Base-by-base conservation (phyloP, 2,329 filamentous ascomycete species). In the Emmonsiellopsis sp. region DNA sequence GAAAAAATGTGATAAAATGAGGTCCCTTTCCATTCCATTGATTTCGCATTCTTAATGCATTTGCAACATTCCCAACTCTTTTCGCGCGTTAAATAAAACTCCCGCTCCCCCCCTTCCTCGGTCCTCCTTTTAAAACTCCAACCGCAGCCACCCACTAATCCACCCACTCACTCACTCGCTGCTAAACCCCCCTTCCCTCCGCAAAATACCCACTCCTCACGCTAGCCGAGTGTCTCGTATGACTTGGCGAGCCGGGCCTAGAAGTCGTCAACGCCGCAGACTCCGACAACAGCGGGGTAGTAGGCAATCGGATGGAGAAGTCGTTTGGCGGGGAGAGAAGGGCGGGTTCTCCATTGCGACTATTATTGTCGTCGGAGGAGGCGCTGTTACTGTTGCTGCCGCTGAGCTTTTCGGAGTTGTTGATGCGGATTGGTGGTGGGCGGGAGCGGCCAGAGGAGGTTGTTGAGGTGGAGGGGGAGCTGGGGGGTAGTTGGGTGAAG, bases 391-490 rank as follows among this genome's bases (percentile, higher is more conserved):
- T 37, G 37, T 16, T 41, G n/a, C 9, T 43, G 20, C 34, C 34
- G 20, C 34, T 45, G 2, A 55, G 49, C 37, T 95, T 93, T 67
- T 95, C 89, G 64, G 86, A 90, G 58, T 76, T 82, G 46, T 84
- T 85, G 56, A 87, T 82, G 13, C 83, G 80, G 52, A 77, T 70
- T 46, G 57, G 66, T 11, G 70, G 69, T 32, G 70, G 73, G 52
- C 80, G 76, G 57, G 75, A 76, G 16, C 78, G 74, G 58, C 89
- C 81, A 31, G 11, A 20, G 16, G 44, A 31, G 8, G 45, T 55
- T 59, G 55, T 63, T 67, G 53, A 32, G 47, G 16, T 54, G 56
- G 75, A 76, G 15, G 78, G 74, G 58, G 89, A 81, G 38, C n/a
- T 16, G 37, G 51, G n/a, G 13, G 52, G 54, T 13, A 48, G 50